Evolutionary conservation across 495 filamentous ascomycete genomes (phyloP).

Genomic region (Clavariopsis aquatica): DNA sequence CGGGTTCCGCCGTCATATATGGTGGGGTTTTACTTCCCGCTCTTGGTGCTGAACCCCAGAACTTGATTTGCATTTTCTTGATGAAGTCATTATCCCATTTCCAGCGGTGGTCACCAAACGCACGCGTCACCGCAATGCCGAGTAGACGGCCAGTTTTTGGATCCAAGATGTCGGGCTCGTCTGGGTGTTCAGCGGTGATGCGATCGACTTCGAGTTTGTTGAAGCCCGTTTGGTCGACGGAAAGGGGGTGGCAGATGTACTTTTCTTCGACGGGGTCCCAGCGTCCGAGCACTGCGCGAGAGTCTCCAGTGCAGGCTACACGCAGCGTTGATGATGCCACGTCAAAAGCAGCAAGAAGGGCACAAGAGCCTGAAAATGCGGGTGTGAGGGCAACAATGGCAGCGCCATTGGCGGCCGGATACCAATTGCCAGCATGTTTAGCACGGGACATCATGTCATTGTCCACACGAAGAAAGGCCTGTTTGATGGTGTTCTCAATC

Average conservation of each 20-base stretch:
- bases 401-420: conserved; percentile 33
- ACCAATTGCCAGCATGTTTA: conserved; percentile 40
- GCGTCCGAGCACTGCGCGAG: conserved; percentile 61
- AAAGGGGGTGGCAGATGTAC: conserved; percentile 56
- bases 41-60: conserved; percentile 51
- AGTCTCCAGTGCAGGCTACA: conserved; percentile 63
- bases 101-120: conserved; percentile 65
- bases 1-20: conserved; percentile 66
- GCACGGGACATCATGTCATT: conserved; percentile 42
- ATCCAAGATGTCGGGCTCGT: conserved; percentile 54
- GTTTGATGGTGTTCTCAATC: conserved; percentile 24
- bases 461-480: conserved; percentile 42
- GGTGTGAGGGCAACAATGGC: conserved; percentile 38
- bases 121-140: conserved; percentile 58
- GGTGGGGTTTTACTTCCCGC: conserved; percentile 57
- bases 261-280: conserved; percentile 45
- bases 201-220: conserved; percentile 56
- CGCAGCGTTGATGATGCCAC: conserved; percentile 51
- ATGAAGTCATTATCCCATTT: conserved; percentile 60
- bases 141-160: conserved; percentile 56
- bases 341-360: conserved; percentile 60
- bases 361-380: conserved; percentile 60
- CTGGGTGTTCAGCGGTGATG: conserved; percentile 57
- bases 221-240: conserved; percentile 60
- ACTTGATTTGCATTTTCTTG: conserved; percentile 47